Evolutionary conservation across 2,329 filamentous ascomycete genomes (phyloP).

Genomic region (Fusarium redolens): DNA sequence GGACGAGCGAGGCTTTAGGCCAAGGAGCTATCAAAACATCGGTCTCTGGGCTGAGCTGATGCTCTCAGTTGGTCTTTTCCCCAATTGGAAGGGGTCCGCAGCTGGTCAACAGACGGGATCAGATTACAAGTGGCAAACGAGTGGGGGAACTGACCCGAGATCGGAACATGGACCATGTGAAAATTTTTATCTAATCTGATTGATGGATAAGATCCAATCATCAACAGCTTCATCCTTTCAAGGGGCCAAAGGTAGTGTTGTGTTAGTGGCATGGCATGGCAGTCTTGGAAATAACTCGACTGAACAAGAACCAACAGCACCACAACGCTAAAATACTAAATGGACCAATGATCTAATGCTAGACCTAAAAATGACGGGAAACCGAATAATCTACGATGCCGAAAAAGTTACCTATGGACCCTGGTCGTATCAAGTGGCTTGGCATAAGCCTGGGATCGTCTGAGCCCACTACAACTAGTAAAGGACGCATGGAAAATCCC

Average conservation of each 20-base stretch:
- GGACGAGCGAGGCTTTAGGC: not conserved
- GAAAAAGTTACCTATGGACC: constrained; percentile 1
- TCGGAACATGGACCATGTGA: constrained; percentile 27
- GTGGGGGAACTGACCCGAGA: constrained; percentile 32
- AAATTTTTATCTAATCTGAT: constrained; percentile 41
- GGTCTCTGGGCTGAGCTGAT: constrained; percentile 11
- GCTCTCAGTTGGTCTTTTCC: constrained; percentile 19
- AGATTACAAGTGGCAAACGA: constrained; percentile 28
- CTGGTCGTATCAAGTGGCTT: constrained; percentile 20
- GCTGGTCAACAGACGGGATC: constrained; percentile 2
- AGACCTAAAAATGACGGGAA: not conserved
- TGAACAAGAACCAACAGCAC: not conserved
- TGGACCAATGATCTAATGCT: not conserved
- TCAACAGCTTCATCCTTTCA: constrained; percentile 1
- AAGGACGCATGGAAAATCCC: not conserved
- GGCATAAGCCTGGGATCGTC: constrained; percentile 21
- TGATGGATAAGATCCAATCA: constrained; percentile 37
- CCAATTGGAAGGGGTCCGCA: constrained; percentile 16
- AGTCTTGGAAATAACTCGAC: not conserved
- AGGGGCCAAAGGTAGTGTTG: not conserved
- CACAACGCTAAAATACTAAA: not conserved
- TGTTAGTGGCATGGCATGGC: not conserved
- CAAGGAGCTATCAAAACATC: constrained; percentile 14
- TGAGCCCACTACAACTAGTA: constrained; percentile 18
- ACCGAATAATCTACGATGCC: not conserved